A percentile compares a stretch with the other conserved stretches of the same genome.
Evolutionary conservation across 176 grass and related monocot species (phyloP).

Genomic region (Oryza meyeriana): DNA sequence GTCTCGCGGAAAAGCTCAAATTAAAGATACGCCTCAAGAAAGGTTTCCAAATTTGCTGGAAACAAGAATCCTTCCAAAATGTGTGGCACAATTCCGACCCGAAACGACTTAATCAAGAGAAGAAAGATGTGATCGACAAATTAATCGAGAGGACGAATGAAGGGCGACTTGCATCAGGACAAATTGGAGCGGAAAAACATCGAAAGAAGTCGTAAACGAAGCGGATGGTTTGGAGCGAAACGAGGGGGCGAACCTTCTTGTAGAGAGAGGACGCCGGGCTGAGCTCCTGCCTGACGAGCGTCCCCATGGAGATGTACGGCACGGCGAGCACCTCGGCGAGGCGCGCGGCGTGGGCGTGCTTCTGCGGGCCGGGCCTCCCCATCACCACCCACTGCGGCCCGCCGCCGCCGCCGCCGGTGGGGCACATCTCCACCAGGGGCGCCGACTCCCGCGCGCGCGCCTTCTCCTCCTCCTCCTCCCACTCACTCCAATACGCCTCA

Average conservation of each 20-base stretch:
- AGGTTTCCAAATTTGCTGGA: not conserved
- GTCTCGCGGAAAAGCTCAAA: not conserved
- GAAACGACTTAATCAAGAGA: not conserved
- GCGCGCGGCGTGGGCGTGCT: constrained; percentile 80
- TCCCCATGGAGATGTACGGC: constrained; percentile 91
- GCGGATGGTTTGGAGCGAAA: not conserved
- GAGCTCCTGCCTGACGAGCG: constrained; percentile 81
- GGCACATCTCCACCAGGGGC: constrained; percentile 3
- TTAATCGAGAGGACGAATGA: not conserved
- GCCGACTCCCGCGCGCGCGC: constrained; percentile 9
- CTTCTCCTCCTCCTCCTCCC: constrained; percentile 52
- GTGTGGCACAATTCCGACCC: not conserved
- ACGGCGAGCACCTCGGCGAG: constrained; percentile 81
- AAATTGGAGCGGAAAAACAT: not conserved
- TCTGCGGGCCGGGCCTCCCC: constrained; percentile 76
- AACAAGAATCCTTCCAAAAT: not conserved
- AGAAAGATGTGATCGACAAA: not conserved
- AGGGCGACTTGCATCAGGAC: not conserved
- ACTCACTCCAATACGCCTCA: constrained; percentile 59
- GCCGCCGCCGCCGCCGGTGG: constrained; percentile 14
- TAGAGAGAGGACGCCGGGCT: constrained; percentile 59
- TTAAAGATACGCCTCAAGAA: not conserved
- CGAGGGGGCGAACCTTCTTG: constrained; percentile 47
- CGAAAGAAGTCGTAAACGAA: not conserved
- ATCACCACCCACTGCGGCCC: constrained; percentile 94